Evolutionary conservation across 371 early-diverging fungal species (phyloP).

Genomic region (Mucor lusitanicus): DNA sequence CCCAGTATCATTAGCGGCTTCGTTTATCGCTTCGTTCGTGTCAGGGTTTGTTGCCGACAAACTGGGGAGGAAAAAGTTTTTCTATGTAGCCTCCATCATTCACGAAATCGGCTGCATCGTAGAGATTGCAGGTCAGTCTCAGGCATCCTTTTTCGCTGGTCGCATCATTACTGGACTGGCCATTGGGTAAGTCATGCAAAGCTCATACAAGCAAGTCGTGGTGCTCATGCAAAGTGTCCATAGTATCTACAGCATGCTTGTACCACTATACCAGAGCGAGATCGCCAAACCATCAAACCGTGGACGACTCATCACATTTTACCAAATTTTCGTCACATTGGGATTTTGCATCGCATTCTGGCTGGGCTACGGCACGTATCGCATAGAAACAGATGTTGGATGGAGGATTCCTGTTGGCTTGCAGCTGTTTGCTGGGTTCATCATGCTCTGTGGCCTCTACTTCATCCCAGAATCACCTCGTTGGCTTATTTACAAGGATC

Average conservation of each 20-base stretch:
- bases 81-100: slow-evolving; percentile 57
- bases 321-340: slow-evolving; percentile 87
- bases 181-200: slow-evolving; percentile 46
- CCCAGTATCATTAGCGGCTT: slow-evolving; percentile 34
- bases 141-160: slow-evolving; percentile 66
- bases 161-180: slow-evolving; percentile 71
- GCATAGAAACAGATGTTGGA: slow-evolving; percentile 19
- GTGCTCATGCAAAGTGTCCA: not conserved
- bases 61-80: slow-evolving; percentile 39
- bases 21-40: slow-evolving; percentile 38
- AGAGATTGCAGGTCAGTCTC: slow-evolving; percentile 55
- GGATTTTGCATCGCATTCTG: slow-evolving; percentile 54
- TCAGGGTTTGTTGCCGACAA: slow-evolving; percentile 42
- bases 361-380: slow-evolving; percentile 38
- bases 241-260: slow-evolving; percentile 41
- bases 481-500: slow-evolving; percentile 75
- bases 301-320: slow-evolving; percentile 87
- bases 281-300: slow-evolving; percentile 81
- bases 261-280: slow-evolving; percentile 78
- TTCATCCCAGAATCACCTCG: slow-evolving; percentile 88
- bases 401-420: slow-evolving; percentile 76
- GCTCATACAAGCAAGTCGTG: not conserved
- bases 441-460: slow-evolving; percentile 64
- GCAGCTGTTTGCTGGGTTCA: slow-evolving; percentile 72
- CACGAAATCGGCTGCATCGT: slow-evolving; percentile 74